These are phyloP conservation scores for Gossypioides kirkii DNA, from an alignment of 345 rosid genomes.

Conservation along the genomic window DNA sequence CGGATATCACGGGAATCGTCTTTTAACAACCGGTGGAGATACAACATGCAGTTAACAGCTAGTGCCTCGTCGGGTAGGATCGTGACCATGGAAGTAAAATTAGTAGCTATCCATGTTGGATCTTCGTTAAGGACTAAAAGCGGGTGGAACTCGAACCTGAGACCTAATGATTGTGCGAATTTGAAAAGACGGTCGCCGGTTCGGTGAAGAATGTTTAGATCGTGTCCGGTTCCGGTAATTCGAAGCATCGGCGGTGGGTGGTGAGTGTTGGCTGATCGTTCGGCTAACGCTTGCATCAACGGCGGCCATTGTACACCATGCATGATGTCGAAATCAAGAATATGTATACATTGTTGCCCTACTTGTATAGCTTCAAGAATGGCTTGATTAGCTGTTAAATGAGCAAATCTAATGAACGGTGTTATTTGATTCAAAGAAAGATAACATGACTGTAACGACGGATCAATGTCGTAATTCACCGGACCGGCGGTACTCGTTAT, in stretches of 20 bases:
- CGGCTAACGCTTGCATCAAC: conserved; percentile 88
- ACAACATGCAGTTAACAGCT: conserved; percentile 72
- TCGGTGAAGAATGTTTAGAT: conserved; percentile 44
- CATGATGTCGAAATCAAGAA: conserved; percentile 88
- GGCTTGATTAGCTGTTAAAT: conserved; percentile 92
- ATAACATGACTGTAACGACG: conserved; percentile 59
- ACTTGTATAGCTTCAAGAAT: conserved; percentile 65
- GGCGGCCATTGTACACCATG: conserved; percentile 99
- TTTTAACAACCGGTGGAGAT: conserved; percentile 56
- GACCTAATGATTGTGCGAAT: conserved; percentile 80
- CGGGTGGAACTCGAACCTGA: conserved; percentile 74
- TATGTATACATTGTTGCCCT: conserved; percentile 61
- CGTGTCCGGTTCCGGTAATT: conserved; percentile 82
- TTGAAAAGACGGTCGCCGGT: conserved; percentile 81
- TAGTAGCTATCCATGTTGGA: conserved; percentile 35
- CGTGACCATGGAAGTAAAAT: conserved; percentile 42
- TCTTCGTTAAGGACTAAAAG: conserved; percentile 54
- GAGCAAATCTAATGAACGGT: conserved; percentile 81
- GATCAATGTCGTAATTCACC: background rate
- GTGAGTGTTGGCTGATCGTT: conserved; percentile 38
- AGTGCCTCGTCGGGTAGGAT: conserved; percentile 57
- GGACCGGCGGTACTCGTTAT: background rate
- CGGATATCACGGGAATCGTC: conserved; percentile 45
- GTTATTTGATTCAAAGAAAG: conserved; percentile 80
- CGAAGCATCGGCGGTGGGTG: conserved; percentile 63